phyloP scores from a whole-genome alignment of 2,329 filamentous ascomycete species.

The Venturia nashicola region DNA sequence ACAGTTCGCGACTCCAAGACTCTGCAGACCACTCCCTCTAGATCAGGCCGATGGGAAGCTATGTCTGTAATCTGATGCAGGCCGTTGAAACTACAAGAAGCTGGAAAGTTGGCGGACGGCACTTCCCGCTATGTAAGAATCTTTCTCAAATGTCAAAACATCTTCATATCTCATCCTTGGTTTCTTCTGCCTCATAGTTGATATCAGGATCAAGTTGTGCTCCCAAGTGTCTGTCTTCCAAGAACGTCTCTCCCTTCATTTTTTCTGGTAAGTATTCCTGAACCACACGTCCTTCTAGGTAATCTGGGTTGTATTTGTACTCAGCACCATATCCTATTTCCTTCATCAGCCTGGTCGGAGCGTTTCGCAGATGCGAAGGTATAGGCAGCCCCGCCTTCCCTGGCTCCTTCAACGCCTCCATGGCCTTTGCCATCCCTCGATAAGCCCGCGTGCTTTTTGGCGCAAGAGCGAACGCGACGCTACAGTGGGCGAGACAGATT shows the following conservation, averaged over 20 bases:
- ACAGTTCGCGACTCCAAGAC: neutral
- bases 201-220: conserved; percentile 63
- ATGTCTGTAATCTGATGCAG: neutral
- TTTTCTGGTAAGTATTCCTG: conserved; percentile 86
- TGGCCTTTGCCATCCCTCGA: conserved; percentile 67
- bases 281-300: conserved; percentile 63
- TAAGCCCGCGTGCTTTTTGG: conserved; percentile 85
- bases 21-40: neutral
- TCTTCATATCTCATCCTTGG: neutral
- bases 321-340: conserved; percentile 81
- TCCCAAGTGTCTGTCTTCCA: conserved; percentile 72
- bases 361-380: conserved; percentile 80
- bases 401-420: conserved; percentile 66
- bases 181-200: conserved; percentile 14
- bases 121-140: neutral
- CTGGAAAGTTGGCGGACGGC: neutral
- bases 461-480: conserved; percentile 67
- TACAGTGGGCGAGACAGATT: conserved; percentile 80
- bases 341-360: conserved; percentile 84
- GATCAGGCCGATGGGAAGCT: neutral
- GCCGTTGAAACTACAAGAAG: neutral
- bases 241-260: conserved; percentile 56
- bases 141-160: neutral
- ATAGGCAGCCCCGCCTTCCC: conserved; percentile 72
- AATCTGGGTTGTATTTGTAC: conserved; percentile 97